Base-by-base conservation (phyloP, 257 asterid species). In the Coffea canephora region DNA sequence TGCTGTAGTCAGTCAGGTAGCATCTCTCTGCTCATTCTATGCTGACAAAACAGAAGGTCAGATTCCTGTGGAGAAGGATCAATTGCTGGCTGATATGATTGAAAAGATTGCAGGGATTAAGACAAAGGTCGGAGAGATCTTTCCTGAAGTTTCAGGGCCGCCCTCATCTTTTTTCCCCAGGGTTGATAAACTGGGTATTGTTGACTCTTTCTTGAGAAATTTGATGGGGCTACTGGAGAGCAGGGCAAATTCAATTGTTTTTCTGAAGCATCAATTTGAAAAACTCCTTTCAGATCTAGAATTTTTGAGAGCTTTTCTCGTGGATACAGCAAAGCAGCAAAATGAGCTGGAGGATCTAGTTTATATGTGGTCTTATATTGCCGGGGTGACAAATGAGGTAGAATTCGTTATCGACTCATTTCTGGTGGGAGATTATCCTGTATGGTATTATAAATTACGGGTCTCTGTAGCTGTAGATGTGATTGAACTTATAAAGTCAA, bases 341-440 rank as follows among this genome's bases (percentile, higher is more conserved):
- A 59, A 3, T 3, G 65, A 45, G 1, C 73, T 72, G 31, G 64
- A 79, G 57, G 81, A 23, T 34, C 19, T 54, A 61, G 50, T 73
- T 39, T 41, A 50, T 50, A 16, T 73, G 2, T 10, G 8, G 9
- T 36, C 19, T 18, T 49, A 14, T 50, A 15, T 73, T 16, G 4
- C 8, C 6, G 50, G 31, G 52, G 75, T 48, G 31, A 25, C 39
- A 13, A 85, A 87, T 77, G 85, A 87, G 71, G 90, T 85, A 3
- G 86, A 84, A 66, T 87, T 85, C 77, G 55, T 81, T 25, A 78
- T 87, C 43, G 89, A 87, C 71, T 84, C 86, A n/a, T 85, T 85
- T 52, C 85, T 23, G 69, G 83, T 3, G 82, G 76, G 79, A 73
- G 75, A 49, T 71, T 41, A 65, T 82, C 90, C 14, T 69, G 21